These are phyloP conservation scores for Trichosanthes cucumerina DNA, from an alignment of 306 rosid species.

Conservation along the genomic window DNA sequence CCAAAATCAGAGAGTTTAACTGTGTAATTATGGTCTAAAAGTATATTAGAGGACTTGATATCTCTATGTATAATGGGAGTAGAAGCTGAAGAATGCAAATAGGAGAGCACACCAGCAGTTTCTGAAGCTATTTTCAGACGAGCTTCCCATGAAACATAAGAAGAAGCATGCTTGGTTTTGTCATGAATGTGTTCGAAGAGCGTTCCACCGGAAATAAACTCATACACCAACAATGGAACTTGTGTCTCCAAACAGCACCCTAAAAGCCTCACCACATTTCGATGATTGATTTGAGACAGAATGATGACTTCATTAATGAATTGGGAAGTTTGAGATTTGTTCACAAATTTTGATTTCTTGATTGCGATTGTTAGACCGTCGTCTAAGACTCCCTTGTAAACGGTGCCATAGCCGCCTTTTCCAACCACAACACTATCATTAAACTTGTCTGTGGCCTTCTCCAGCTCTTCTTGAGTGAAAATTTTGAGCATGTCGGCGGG, in stretches of 20 bases:
- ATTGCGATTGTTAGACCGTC: slow-evolving; percentile 15
- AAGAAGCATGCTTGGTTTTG: neutral
- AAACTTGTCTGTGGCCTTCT: slow-evolving; percentile 28
- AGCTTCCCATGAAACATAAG: slow-evolving; percentile 22
- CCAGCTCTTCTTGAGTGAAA: slow-evolving; percentile 13
- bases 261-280: slow-evolving; percentile 33
- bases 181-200: slow-evolving; percentile 22
- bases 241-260: slow-evolving; percentile 39
- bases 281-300: slow-evolving; percentile 35
- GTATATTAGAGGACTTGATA: slow-evolving; percentile 35
- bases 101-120: slow-evolving; percentile 32
- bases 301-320: slow-evolving; percentile 35
- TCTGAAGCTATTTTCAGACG: slow-evolving; percentile 27
- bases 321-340: slow-evolving; percentile 21
- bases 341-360: slow-evolving; percentile 25
- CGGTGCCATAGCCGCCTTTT: slow-evolving; percentile 26
- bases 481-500: slow-evolving; percentile 4
- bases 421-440: slow-evolving; percentile 21
- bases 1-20: slow-evolving; percentile 41
- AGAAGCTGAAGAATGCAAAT: slow-evolving; percentile 27
- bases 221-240: slow-evolving; percentile 41
- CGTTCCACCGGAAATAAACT: slow-evolving; percentile 26
- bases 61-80: slow-evolving; percentile 41
- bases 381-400: slow-evolving; percentile 18
- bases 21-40: slow-evolving; percentile 18